A percentile compares a stretch with the other conserved stretches of the same genome.
phyloP scores from a whole-genome alignment of 305 asterid genomes.

The Withania somnifera region DNA sequence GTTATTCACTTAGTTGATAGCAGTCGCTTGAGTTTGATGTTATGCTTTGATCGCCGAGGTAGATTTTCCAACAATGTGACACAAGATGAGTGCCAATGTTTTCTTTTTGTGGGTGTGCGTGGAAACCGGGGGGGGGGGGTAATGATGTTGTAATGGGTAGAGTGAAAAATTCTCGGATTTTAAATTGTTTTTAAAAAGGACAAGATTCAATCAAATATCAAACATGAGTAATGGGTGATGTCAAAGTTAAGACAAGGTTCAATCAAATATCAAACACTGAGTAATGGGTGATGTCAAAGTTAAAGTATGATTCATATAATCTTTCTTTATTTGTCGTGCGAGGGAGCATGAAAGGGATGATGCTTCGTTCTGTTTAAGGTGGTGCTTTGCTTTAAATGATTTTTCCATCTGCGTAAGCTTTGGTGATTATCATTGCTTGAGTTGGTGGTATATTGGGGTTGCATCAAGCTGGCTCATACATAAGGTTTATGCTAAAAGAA shows the following conservation, averaged over 20 bases:
- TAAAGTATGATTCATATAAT: not conserved
- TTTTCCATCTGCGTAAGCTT: not conserved
- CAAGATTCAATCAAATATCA: not conserved
- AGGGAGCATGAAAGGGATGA: not conserved
- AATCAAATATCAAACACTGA: not conserved
- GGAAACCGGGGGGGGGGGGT: not conserved
- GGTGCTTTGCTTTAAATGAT: not conserved
- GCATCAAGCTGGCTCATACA: no score
- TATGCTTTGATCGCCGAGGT: not conserved
- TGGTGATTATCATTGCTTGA: not conserved
- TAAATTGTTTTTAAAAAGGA: not conserved
- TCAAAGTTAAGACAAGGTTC: no score
- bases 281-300: not conserved
- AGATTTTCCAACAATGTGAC: not conserved
- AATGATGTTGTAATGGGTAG: not conserved
- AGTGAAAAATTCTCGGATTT: not conserved
- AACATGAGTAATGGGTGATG: no score
- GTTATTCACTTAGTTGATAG: not conserved
- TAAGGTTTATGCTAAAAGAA: no score
- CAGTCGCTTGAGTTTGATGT: not conserved
- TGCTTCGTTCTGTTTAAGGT: not conserved
- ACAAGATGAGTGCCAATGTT: not conserved
- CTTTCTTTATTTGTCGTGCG: not conserved
- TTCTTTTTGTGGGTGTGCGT: not conserved
- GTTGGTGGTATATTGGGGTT: no score